These are phyloP conservation scores for Quaeritorhiza haematococci DNA, from an alignment of 371 early-diverging fungal genomes.

Conservation along the genomic window DNA sequence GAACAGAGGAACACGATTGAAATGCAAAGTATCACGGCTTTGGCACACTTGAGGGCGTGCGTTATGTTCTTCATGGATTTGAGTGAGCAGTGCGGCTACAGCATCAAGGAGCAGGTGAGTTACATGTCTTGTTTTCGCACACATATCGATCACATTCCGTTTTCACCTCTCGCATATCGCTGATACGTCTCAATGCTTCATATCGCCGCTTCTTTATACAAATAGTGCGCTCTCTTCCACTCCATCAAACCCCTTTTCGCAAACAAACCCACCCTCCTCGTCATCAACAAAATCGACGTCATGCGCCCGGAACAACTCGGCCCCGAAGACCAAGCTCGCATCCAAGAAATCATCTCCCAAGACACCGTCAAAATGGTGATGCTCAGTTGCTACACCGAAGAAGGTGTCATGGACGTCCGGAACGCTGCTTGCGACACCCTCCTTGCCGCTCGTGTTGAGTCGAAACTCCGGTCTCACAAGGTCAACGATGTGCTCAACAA, in stretches of 20 bases:
- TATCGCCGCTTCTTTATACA: too few relatives aligned
- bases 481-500: slow-evolving; percentile 90
- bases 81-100: slow-evolving; percentile 99
- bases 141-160: too few relatives aligned
- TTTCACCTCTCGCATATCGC: too few relatives aligned
- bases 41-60: slow-evolving; percentile 97
- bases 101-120: slow-evolving; percentile 86
- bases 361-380: slow-evolving; percentile 73
- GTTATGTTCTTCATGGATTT: slow-evolving; percentile 99
- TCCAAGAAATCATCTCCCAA: slow-evolving; percentile 66
- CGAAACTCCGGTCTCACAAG: slow-evolving; percentile 89
- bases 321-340: slow-evolving; percentile 65
- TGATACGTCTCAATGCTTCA: too few relatives aligned
- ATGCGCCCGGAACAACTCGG: slow-evolving; percentile 75
- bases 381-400: slow-evolving; percentile 87
- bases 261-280: slow-evolving; percentile 95
- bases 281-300: slow-evolving; percentile 97
- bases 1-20: slow-evolving; percentile 99
- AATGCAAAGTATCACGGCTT: slow-evolving; percentile 99
- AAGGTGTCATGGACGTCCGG: slow-evolving; percentile 93
- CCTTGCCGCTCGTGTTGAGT: slow-evolving; percentile 87
- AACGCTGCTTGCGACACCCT: slow-evolving; percentile 93
- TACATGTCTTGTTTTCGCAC: neutral
- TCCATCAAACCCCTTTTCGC: slow-evolving; percentile 98
- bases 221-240: too few relatives aligned